phyloP scores from a whole-genome alignment of 2,329 filamentous ascomycete genomes.

The Pseudogymnoascus sp. region DNA sequence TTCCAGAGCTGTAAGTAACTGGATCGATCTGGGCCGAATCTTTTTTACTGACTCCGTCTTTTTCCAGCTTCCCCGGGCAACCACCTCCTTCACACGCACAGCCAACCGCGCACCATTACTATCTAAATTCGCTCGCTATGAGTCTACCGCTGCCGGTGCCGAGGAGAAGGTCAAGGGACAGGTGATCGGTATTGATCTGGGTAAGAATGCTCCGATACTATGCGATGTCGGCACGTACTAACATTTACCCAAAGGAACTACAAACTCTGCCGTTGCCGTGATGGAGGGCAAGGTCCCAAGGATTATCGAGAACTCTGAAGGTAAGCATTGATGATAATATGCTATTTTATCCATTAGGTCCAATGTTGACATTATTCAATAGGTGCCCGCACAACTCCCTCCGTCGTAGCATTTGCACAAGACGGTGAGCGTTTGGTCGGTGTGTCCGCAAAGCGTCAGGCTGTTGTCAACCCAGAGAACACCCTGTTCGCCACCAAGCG shows the following conservation, averaged over 20 bases:
- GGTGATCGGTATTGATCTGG: conserved; percentile 97
- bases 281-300: conserved; percentile 95
- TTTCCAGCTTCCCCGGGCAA: conserved; percentile 69
- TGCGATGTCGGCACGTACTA: conserved; percentile 10
- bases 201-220: conserved; percentile 42
- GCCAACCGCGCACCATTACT: conserved; percentile 63
- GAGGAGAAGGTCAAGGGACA: conserved; percentile 83
- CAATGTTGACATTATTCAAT: conserved; percentile 12
- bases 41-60: conserved; percentile 11
- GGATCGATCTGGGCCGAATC: background rate
- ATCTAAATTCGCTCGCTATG: conserved; percentile 71
- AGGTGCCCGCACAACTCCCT: conserved; percentile 88
- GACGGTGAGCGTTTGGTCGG: conserved; percentile 94
- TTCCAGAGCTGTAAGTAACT: conserved; percentile 63
- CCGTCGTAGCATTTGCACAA: conserved; percentile 90
- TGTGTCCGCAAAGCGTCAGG: conserved; percentile 96
- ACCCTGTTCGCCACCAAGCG: conserved; percentile 98
- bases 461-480: conserved; percentile 97
- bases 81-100: conserved; percentile 60
- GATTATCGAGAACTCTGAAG: conserved; percentile 98
- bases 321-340: conserved; percentile 41
- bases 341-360: background rate
- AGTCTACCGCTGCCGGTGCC: conserved; percentile 51
- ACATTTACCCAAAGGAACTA: conserved; percentile 55
- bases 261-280: conserved; percentile 93